Evolutionary conservation across 2,329 filamentous ascomycete species (phyloP).

Genomic region (Leptographium radiaticola): DNA sequence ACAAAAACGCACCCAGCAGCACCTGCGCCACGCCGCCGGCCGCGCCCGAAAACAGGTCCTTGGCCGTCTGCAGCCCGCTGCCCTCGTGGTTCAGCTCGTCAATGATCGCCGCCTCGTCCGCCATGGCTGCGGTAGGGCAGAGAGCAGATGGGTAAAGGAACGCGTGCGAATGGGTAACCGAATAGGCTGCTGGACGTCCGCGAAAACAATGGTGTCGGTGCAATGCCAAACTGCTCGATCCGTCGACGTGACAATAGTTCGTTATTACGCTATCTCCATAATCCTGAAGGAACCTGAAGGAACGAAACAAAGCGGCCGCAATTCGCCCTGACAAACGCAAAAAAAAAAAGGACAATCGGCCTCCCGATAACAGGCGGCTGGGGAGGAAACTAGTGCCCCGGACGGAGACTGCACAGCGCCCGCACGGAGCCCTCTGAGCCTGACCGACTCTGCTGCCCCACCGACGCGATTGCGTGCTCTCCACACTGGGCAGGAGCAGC

Average conservation of each 20-base stretch:
- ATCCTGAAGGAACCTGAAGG: neutral
- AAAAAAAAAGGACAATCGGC: neutral
- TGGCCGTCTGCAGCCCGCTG: slow-evolving; percentile 49
- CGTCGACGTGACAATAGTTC: too few species aligned
- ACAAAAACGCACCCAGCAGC: slow-evolving; percentile 52
- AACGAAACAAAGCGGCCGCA: neutral
- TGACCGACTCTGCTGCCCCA: neutral
- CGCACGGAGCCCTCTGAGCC: too few species aligned
- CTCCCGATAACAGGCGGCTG: neutral
- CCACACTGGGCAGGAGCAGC: neutral
- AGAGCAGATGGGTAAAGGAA: too few species aligned
- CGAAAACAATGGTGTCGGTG: too few species aligned
- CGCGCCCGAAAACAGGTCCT: slow-evolving; percentile 85
- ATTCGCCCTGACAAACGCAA: neutral
- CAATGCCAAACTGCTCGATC: too few species aligned
- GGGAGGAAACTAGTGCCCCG: neutral
- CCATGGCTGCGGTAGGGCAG: neutral
- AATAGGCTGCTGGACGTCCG: too few species aligned
- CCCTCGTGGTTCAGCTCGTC: slow-evolving; percentile 10
- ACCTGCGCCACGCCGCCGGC: slow-evolving; percentile 90
- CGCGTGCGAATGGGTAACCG: neutral
- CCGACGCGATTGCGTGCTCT: neutral
- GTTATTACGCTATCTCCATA: neutral
- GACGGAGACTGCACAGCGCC: neutral
- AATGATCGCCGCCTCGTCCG: neutral